phyloP scores from a whole-genome alignment of 805 yeast species.

The Komagataella mondaviorum region DNA sequence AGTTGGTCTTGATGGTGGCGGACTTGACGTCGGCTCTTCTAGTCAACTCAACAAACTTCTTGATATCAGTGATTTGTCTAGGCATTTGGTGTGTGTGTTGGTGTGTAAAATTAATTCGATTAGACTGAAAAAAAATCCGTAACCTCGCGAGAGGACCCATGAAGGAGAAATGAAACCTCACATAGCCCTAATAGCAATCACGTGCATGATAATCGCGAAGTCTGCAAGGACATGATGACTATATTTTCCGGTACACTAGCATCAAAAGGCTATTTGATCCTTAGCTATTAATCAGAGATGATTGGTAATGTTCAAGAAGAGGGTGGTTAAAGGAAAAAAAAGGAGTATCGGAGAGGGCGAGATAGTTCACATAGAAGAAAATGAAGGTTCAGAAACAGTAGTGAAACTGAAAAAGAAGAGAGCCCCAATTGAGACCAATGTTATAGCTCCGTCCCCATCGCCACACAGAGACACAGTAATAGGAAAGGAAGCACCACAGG shows the following conservation, averaged over 20 bases:
- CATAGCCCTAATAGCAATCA: neutral
- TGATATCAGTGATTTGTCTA: slow-evolving; percentile 86
- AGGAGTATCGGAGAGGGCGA: neutral
- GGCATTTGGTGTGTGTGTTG: slow-evolving; percentile 1
- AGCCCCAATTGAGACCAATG: neutral
- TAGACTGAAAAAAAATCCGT: slow-evolving; percentile 3
- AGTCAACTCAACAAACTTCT: slow-evolving; percentile 92
- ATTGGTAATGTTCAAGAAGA: slow-evolving; percentile 23
- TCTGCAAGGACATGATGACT: neutral
- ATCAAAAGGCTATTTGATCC: neutral
- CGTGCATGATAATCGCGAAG: neutral
- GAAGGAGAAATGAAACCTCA: neutral
- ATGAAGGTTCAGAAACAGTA: neutral
- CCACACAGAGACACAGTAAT: neutral
- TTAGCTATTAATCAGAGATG: too few relatives aligned
- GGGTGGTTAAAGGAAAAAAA: slow-evolving; percentile 12
- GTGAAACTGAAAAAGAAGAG: slow-evolving; percentile 1
- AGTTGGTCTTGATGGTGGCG: slow-evolving; percentile 91
- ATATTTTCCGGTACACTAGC: neutral
- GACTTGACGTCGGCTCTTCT: slow-evolving; percentile 90
- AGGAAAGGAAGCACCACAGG: neutral
- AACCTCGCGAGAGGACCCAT: neutral
- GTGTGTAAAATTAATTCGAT: neutral
- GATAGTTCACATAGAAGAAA: neutral
- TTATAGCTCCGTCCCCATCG: neutral